phyloP scores from a whole-genome alignment of 129 eudicot species.

The Logfia minima region DNA sequence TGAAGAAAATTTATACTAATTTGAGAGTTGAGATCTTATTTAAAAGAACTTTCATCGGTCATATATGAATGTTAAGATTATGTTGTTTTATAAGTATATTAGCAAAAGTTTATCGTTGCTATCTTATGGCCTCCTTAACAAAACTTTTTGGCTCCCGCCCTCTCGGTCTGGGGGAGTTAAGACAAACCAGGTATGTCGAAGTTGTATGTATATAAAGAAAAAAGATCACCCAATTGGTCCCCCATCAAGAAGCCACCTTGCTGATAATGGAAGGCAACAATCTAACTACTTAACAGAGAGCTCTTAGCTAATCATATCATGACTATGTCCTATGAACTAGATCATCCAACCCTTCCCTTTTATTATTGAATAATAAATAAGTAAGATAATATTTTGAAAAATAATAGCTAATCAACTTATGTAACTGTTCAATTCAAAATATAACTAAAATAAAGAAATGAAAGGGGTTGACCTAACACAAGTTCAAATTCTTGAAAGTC shows the following conservation, averaged over 20 bases:
- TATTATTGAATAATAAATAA: neutral
- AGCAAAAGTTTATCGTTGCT: too few species aligned
- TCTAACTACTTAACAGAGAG: conserved; percentile 24
- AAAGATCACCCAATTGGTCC: neutral
- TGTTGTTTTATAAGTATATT: too few species aligned
- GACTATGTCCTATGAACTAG: conserved; percentile 25
- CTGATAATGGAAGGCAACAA: conserved; percentile 28
- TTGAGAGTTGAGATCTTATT: too few species aligned
- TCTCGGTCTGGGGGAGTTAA: too few species aligned
- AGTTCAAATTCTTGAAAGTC: conserved; percentile 32
- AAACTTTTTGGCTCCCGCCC: too few species aligned
- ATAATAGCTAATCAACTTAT: conserved; percentile 26
- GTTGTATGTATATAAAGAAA: neutral
- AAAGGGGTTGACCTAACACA: conserved; percentile 43
- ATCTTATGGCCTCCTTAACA: too few species aligned
- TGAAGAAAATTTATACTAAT: too few species aligned
- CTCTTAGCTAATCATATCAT: conserved; percentile 33
- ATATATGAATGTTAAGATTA: too few species aligned
- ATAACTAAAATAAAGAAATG: conserved; percentile 20
- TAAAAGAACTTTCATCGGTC: too few species aligned
- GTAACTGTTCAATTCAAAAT: neutral
- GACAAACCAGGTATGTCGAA: neutral
- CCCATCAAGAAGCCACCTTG: conserved; percentile 21
- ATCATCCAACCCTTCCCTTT: conserved; percentile 24
- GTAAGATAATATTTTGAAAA: neutral